Evolutionary conservation across 75 land plant species (phyloP).

Genomic region (Pinus taeda): DNA sequence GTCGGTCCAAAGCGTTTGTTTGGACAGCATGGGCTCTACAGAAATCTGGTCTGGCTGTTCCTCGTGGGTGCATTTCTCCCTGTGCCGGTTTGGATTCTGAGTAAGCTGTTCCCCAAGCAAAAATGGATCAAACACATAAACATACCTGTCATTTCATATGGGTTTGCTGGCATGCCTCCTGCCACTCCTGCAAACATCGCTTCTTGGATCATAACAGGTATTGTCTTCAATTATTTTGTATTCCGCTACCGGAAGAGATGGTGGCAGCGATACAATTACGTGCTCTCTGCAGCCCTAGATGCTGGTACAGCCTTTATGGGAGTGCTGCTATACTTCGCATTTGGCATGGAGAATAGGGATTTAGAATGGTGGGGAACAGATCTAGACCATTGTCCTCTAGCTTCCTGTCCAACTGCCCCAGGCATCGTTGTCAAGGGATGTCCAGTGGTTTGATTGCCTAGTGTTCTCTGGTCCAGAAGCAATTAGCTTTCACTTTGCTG

Average conservation of each 20-base stretch:
- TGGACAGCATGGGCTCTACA: constrained; percentile 65
- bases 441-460: constrained; percentile 32
- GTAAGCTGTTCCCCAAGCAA: constrained; percentile 62
- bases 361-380: constrained; percentile 66
- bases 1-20: constrained; percentile 70
- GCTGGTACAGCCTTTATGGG: constrained; percentile 74
- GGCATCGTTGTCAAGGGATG: constrained; percentile 56
- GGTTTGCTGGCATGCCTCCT: constrained; percentile 65
- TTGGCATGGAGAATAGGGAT: constrained; percentile 32
- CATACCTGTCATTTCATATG: constrained; percentile 72
- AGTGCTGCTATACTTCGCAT: constrained; percentile 58
- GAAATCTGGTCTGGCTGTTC: constrained; percentile 67
- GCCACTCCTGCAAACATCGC: constrained; percentile 61
- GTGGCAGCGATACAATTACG: constrained; percentile 75
- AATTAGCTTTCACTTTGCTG: too few relatives aligned
- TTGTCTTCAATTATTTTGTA: constrained; percentile 61
- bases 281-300: constrained; percentile 65
- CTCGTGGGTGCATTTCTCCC: constrained; percentile 67
- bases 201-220: constrained; percentile 59
- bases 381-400: constrained; percentile 64
- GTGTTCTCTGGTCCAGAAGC: too few relatives aligned
- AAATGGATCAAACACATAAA: constrained; percentile 68
- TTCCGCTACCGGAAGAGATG: constrained; percentile 52
- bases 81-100: constrained; percentile 59
- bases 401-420: constrained; percentile 67